Evolutionary conservation across 352 stramenopile genomes (phyloP).

Genomic region (Pythium myriotylum): DNA sequence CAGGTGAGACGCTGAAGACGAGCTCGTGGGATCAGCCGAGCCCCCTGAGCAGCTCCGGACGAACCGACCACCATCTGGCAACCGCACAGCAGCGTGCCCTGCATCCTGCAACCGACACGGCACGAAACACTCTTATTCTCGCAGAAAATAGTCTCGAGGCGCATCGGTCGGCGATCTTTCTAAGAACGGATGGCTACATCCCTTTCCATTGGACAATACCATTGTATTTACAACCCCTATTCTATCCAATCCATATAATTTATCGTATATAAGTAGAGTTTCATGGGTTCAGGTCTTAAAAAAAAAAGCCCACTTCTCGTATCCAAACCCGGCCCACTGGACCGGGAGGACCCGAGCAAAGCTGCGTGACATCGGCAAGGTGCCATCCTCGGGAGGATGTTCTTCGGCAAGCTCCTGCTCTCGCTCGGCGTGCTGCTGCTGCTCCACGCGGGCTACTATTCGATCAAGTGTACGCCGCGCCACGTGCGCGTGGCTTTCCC

Average conservation of each 20-base stretch:
- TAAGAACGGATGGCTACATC: too few species aligned
- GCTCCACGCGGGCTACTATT: slow-evolving; percentile 82
- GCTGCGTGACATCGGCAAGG: too few species aligned
- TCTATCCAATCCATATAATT: too few species aligned
- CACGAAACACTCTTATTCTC: neutral
- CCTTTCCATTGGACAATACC: too few species aligned
- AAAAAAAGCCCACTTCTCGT: too few species aligned
- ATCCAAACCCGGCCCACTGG: too few species aligned
- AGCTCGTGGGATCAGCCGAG: neutral
- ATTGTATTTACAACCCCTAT: too few species aligned
- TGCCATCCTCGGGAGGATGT: slow-evolving; percentile 16
- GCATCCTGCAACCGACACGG: neutral
- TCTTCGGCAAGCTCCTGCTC: slow-evolving; percentile 75
- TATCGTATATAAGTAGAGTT: too few species aligned
- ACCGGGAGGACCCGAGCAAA: too few species aligned
- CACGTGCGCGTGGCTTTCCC: neutral
- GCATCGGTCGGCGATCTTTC: neutral
- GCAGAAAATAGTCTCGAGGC: slow-evolving; percentile 3
- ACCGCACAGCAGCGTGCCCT: neutral
- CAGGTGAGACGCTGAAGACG: slow-evolving; percentile 16
- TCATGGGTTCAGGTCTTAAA: too few species aligned
- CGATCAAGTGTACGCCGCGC: slow-evolving; percentile 64
- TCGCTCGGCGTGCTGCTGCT: slow-evolving; percentile 64
- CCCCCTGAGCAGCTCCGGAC: too few species aligned
- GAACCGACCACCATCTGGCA: too few species aligned